These are phyloP conservation scores for Corylus avellana DNA, from an alignment of 306 rosid genomes.

Conservation along the genomic window DNA sequence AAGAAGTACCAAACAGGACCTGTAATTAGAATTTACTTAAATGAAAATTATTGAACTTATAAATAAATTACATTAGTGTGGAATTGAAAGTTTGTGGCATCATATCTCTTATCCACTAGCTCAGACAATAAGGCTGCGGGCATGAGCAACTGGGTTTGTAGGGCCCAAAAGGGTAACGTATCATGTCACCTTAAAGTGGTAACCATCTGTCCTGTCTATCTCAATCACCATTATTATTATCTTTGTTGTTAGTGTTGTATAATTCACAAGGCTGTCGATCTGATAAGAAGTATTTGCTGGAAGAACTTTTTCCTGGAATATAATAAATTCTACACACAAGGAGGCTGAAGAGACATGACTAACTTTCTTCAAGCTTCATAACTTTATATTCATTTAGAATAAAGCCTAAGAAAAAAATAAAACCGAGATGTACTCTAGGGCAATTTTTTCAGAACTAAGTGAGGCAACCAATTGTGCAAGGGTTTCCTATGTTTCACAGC, in stretches of 20 bases:
- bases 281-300: background rate
- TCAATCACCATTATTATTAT: background rate
- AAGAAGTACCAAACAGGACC: background rate
- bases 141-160: background rate
- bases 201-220: background rate
- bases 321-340: background rate
- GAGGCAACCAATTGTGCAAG: background rate
- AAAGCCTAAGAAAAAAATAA: background rate
- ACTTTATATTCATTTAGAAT: background rate
- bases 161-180: background rate
- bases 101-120: background rate
- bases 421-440: background rate
- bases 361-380: background rate
- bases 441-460: background rate
- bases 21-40: background rate
- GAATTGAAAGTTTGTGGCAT: background rate
- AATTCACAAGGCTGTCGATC: background rate
- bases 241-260: too few relatives aligned
- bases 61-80: background rate
- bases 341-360: background rate
- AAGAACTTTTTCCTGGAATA: background rate
- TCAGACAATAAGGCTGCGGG: background rate
- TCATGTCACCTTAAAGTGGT: slow-evolving; percentile 4
- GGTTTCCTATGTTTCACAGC: background rate
- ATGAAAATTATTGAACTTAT: background rate